A percentile compares a stretch with the other conserved stretches of the same genome.
phyloP scores from a whole-genome alignment of 2,329 filamentous ascomycete species.

The Alternaria sp. region DNA sequence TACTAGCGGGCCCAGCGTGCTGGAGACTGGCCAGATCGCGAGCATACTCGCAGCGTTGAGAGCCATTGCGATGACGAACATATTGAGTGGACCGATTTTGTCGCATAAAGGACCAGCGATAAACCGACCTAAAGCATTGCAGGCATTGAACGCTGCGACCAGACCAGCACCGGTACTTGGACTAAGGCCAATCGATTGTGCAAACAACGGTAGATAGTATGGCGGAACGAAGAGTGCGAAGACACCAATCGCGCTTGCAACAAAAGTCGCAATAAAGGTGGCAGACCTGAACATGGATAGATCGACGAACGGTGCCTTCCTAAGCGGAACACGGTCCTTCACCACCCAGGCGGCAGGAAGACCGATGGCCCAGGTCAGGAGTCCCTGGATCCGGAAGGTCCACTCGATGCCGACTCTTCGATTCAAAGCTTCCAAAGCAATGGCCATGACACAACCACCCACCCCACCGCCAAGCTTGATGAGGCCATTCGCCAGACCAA shows the following conservation, averaged over 20 bases:
- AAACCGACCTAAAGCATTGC: conserved; percentile 41
- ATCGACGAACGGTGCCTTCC: conserved; percentile 34
- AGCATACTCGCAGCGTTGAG: conserved; percentile 41
- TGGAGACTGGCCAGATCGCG: conserved; percentile 42
- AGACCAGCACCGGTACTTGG: conserved; percentile 38
- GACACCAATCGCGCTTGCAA: conserved; percentile 34
- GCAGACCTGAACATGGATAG: conserved; percentile 35
- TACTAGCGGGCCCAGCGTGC: conserved; percentile 34
- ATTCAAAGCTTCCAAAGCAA: conserved; percentile 38
- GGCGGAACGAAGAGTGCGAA: conserved; percentile 44
- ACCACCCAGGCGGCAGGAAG: conserved; percentile 37
- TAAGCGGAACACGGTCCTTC: conserved; percentile 34
- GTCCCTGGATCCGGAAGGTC: conserved; percentile 42
- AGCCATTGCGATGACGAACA: conserved; percentile 36
- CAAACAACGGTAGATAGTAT: conserved; percentile 42
- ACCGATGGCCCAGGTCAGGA: conserved; percentile 35
- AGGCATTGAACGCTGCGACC: conserved; percentile 40
- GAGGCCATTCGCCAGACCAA: conserved; percentile 42
- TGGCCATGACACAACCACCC: conserved; percentile 36
- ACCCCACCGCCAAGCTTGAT: conserved; percentile 43
- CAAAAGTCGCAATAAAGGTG: conserved; percentile 33
- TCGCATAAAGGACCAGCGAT: conserved; percentile 39
- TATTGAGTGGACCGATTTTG: conserved; percentile 44
- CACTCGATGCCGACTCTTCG: conserved; percentile 37
- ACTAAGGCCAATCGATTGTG: conserved; percentile 35